Conservation (phyloP, 805 yeast species). For the Tetrapisispora namnaoensis region DNA sequence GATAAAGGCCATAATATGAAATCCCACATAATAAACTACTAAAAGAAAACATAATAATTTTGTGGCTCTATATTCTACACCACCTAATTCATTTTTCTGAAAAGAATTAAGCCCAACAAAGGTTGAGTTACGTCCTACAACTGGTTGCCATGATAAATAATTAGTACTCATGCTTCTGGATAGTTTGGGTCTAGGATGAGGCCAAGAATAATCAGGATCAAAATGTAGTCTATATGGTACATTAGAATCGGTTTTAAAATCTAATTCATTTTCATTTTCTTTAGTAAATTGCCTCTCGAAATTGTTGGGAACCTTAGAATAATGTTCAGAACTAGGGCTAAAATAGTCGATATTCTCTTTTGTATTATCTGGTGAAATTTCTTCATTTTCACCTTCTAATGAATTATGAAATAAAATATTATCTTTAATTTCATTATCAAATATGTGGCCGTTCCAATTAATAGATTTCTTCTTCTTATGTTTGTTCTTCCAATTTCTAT, state of each 20-base stretch:
- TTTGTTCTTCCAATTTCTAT: conserved; percentile 26
- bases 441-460: conserved; percentile 2
- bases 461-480: conserved; percentile 6
- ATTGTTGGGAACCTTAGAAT: conserved; percentile 4
- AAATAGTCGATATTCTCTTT: background rate
- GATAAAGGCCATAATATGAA: conserved; percentile 47
- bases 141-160: conserved; percentile 84
- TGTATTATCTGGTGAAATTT: background rate
- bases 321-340: background rate
- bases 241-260: conserved; percentile 6
- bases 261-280: conserved; percentile 24
- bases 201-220: conserved; percentile 11
- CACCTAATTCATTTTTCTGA: conserved; percentile 92
- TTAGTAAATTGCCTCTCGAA: background rate
- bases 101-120: conserved; percentile 71
- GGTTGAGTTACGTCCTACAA: conserved; percentile 86
- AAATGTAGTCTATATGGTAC: conserved; percentile 18
- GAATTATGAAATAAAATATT: background rate
- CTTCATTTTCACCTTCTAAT: background rate
- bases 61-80: conserved; percentile 89
- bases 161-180: conserved; percentile 40
- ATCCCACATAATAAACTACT: conserved; percentile 61
- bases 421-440: background rate
- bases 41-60: conserved; percentile 64
- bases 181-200: conserved; percentile 9